Conservation (phyloP, 768 basidiomycete genomes). For the Lactarius evosmus region DNA sequence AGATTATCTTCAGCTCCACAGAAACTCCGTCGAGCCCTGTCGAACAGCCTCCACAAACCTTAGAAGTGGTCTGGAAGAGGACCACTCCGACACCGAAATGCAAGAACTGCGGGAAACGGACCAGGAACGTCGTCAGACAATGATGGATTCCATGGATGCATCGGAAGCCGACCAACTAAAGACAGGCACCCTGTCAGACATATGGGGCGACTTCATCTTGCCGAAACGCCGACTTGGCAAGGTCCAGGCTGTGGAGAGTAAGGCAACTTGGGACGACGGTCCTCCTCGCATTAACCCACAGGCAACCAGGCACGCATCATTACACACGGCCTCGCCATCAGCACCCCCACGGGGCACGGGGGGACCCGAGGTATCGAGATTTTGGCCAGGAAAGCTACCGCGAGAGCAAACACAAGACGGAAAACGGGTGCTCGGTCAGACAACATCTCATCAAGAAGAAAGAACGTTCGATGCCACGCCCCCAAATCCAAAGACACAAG, state of each 20-base stretch:
- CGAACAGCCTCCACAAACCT: conserved; percentile 2
- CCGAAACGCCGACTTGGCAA: conserved; percentile 25
- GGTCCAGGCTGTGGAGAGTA: not conserved
- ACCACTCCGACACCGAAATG: conserved; percentile 19
- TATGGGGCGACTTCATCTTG: conserved; percentile 52
- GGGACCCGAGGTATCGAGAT: not conserved
- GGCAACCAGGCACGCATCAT: not conserved
- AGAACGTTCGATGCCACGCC: conserved; percentile 9
- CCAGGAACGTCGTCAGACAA: conserved; percentile 47
- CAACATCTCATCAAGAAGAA: not conserved
- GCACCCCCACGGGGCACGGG: not conserved
- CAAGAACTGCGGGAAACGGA: conserved; percentile 39
- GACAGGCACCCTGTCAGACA: conserved; percentile 41
- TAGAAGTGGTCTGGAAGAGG: conserved; percentile 4
- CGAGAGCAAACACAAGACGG: conserved; percentile 27
- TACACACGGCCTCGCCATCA: conserved; percentile 5
- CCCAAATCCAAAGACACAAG: conserved; percentile 2
- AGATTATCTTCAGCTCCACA: conserved; percentile 2
- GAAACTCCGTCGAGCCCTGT: not conserved
- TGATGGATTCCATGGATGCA: conserved; percentile 47
- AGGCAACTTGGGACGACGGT: not conserved
- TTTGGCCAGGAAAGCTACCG: conserved; percentile 39
- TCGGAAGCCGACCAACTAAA: conserved; percentile 45
- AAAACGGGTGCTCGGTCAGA: not conserved
- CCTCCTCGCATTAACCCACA: not conserved